Evolutionary conservation across 2,329 filamentous ascomycete species (phyloP).

Genomic region (Fusarium sp.): DNA sequence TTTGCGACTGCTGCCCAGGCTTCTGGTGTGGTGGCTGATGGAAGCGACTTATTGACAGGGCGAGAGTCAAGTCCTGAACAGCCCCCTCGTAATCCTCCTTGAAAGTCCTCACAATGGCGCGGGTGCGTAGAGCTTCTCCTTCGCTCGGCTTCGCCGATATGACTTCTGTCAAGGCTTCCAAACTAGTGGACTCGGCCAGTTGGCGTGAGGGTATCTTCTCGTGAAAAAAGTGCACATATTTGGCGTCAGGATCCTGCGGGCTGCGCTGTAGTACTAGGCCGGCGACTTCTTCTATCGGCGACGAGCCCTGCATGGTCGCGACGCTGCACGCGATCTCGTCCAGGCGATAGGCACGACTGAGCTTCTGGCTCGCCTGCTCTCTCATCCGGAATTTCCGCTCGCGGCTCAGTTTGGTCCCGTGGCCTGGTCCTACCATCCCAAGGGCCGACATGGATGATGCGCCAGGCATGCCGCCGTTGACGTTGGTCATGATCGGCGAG

Average conservation of each 20-base stretch:
- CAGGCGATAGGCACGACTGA: slow-evolving; percentile 80
- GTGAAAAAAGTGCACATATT: slow-evolving; percentile 93
- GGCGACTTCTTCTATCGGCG: slow-evolving; percentile 80
- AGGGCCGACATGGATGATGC: slow-evolving; percentile 31
- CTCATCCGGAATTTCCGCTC: slow-evolving; percentile 83
- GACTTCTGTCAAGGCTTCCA: slow-evolving; percentile 74
- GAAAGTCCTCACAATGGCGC: slow-evolving; percentile 79
- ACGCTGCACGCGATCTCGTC: slow-evolving; percentile 88
- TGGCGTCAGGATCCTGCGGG: slow-evolving; percentile 75
- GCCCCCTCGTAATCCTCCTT: slow-evolving; percentile 79
- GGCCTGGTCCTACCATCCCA: slow-evolving; percentile 58
- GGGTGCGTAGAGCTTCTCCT: slow-evolving; percentile 74
- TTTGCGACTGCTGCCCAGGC: slow-evolving; percentile 63
- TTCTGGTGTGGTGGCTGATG: slow-evolving; percentile 64
- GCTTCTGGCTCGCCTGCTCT: slow-evolving; percentile 81
- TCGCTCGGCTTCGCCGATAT: slow-evolving; percentile 72
- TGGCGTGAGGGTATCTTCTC: slow-evolving; percentile 85
- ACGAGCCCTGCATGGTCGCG: slow-evolving; percentile 84
- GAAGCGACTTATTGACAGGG: slow-evolving; percentile 66
- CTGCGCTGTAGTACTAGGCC: slow-evolving; percentile 77
- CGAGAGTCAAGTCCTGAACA: slow-evolving; percentile 75
- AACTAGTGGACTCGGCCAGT: slow-evolving; percentile 76
- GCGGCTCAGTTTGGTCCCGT: slow-evolving; percentile 74
- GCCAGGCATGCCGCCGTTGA: slow-evolving; percentile 53
- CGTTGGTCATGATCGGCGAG: slow-evolving; percentile 69